Conservation (phyloP, 139 green algal species). For the Nannochloris sp. region DNA sequence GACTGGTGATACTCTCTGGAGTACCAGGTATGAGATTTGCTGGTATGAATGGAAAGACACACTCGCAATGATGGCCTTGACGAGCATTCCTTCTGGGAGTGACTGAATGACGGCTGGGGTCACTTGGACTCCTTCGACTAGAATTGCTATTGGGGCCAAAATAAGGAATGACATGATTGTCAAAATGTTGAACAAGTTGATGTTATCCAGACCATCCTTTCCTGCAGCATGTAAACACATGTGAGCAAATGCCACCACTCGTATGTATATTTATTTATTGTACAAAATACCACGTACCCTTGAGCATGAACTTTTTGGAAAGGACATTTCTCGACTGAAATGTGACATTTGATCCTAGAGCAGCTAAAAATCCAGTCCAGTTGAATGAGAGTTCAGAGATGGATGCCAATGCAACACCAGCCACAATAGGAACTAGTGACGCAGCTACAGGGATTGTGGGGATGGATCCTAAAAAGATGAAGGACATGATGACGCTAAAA, state of each 20-base stretch:
- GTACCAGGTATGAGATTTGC: constrained; percentile 81
- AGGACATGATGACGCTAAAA: constrained; percentile 83
- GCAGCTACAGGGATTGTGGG: constrained; percentile 58
- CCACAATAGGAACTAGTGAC: constrained; percentile 84
- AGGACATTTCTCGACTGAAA: constrained; percentile 97
- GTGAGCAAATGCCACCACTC: neutral
- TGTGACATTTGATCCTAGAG: constrained; percentile 91
- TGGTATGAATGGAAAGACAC: constrained; percentile 97
- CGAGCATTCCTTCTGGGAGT: constrained; percentile 39
- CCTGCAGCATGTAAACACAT: constrained; percentile 4
- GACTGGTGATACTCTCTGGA: constrained; percentile 82
- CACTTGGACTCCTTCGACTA: constrained; percentile 60
- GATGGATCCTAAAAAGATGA: constrained; percentile 74
- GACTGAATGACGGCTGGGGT: constrained; percentile 41
- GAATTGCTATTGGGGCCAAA: constrained; percentile 58
- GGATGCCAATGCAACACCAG: constrained; percentile 80
- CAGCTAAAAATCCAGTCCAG: constrained; percentile 78
- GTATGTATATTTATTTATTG: no score
- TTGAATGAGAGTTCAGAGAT: constrained; percentile 52
- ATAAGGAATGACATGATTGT: constrained; percentile 85
- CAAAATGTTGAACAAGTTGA: constrained; percentile 92
- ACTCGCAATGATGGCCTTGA: constrained; percentile 49
- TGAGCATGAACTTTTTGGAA: constrained; percentile 95
- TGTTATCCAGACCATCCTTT: constrained; percentile 70
- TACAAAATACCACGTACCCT: constrained; percentile 30